Base-by-base conservation (phyloP, 1,284 basidiomycete genomes). In the Lentinus polychrous region DNA sequence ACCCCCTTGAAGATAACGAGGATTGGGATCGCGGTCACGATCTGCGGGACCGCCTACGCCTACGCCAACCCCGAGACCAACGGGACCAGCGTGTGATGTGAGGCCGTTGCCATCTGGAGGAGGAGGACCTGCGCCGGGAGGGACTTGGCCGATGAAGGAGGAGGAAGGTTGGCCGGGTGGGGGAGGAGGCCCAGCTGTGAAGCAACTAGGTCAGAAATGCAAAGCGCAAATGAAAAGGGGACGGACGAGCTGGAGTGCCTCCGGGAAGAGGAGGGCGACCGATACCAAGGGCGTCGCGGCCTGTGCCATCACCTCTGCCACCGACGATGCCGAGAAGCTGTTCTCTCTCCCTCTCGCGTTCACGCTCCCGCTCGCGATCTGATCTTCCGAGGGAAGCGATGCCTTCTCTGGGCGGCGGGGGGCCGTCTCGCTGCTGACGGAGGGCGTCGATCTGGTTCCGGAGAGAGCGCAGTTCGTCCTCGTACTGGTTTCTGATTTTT, bases 401-500 rank as follows among this genome's bases (percentile, higher is more conserved):
- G 59, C 69, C 72, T 53, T 66, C 66, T 56, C 66, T 61, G 59
- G 64, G 55, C 57, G 65, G 62, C 57, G 68, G 62, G 56, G 55
- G 56, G 17, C 34, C 44, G 35, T 37, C 34, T 3, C 31, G 32
- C 22, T 45, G 44, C 10, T 14, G n/a, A 20, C 46, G 62, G 56
- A 55, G 56, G 55, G 61, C 49, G 56, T 33, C 20, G 24, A 42
- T 41, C 51, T 35, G 58, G 60, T 27, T 54, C 62, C 36, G 76
- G 11, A 91, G 72, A 31, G 83, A 74, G 10, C 73, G 68, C 48
- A 90, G 74, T 55, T 91, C 88, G 10, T 83, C 78, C 58, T 91
- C 86, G 59, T 87, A 90, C 67, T 83, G 77, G 57, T 78, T 74
- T 38, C 86, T 76, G 53, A 87, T 77, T 63, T 84, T 83, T 50